These are phyloP conservation scores for Amylocystis lapponica DNA, from an alignment of 768 basidiomycete species.

Conservation along the genomic window DNA sequence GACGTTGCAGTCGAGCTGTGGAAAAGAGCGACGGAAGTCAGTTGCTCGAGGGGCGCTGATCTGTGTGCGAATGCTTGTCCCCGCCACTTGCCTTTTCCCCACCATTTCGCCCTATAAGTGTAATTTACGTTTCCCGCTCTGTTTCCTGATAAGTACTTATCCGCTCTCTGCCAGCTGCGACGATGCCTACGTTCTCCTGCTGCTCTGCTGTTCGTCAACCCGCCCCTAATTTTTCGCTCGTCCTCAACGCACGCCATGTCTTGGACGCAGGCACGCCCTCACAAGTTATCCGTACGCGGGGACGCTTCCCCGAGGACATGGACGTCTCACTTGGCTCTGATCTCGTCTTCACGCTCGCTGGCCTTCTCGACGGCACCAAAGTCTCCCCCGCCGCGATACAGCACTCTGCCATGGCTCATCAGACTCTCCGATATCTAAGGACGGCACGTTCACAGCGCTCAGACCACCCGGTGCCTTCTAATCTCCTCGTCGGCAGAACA, in stretches of 20 bases:
- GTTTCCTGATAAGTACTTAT: not conserved
- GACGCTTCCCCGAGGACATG: conserved; percentile 31
- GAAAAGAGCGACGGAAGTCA: conserved; percentile 3
- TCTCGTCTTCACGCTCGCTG: conserved; percentile 49
- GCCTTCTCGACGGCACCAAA: conserved; percentile 39
- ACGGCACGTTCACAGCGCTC: too few species aligned
- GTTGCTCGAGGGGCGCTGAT: conserved; percentile 15
- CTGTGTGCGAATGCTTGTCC: conserved; percentile 24
- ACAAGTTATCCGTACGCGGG: conserved; percentile 27
- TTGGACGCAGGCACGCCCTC: conserved; percentile 31
- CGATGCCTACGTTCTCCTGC: conserved; percentile 19
- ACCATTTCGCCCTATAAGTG: conserved; percentile 1
- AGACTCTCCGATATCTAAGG: too few species aligned
- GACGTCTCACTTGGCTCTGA: conserved; percentile 47
- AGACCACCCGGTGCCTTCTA: too few species aligned
- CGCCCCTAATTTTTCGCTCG: conserved; percentile 38
- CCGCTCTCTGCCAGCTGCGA: not conserved
- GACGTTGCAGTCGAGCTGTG: conserved; percentile 6
- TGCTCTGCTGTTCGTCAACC: conserved; percentile 35
- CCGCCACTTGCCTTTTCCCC: conserved; percentile 11
- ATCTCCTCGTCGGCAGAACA: conserved; percentile 44
- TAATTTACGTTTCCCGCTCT: conserved; percentile 2
- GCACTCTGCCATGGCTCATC: conserved; percentile 43
- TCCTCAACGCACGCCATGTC: conserved; percentile 42
- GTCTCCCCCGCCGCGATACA: conserved; percentile 36